Percentiles rank a stretch among this genome's conserved stretches.
These are phyloP conservation scores for Stephania cephalantha DNA, from an alignment of 164 flowering plant genomes.

Conservation along the genomic window DNA sequence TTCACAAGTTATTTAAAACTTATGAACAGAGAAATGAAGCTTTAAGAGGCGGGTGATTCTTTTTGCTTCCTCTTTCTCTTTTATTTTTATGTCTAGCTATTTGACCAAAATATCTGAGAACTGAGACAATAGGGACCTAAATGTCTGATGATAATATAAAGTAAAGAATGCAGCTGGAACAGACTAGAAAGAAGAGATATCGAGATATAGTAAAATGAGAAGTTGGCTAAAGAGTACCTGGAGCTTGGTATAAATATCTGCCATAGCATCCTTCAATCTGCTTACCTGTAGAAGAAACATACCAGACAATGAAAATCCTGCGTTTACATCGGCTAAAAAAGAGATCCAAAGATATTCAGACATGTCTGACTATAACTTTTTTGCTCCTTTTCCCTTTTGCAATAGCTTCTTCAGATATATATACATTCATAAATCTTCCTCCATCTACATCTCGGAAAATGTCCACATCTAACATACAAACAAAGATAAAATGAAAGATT, in stretches of 20 bases:
- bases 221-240: constrained; percentile 44
- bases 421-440: not conserved
- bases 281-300: constrained; percentile 39
- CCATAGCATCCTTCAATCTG: constrained; percentile 85
- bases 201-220: not conserved
- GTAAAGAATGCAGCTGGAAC: not conserved
- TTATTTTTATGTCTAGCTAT: not conserved
- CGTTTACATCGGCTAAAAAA: not conserved
- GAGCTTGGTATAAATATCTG: constrained; percentile 67
- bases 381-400: too few species aligned
- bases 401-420: not conserved
- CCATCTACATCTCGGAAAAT: not conserved
- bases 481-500: not conserved
- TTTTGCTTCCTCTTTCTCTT: not conserved
- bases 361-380: too few species aligned
- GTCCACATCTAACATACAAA: not conserved
- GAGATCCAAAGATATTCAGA: not conserved
- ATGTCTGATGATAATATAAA: not conserved
- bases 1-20: not conserved
- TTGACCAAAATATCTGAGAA: not conserved
- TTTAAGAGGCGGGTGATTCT: not conserved
- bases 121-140: not conserved
- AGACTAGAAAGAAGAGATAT: not conserved
- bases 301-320: constrained; percentile 7
- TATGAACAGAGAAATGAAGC: not conserved